Percentiles rank a stretch among this genome's conserved stretches.
phyloP scores from a whole-genome alignment of 176 grass and related monocot species.

The Juncus effusus region DNA sequence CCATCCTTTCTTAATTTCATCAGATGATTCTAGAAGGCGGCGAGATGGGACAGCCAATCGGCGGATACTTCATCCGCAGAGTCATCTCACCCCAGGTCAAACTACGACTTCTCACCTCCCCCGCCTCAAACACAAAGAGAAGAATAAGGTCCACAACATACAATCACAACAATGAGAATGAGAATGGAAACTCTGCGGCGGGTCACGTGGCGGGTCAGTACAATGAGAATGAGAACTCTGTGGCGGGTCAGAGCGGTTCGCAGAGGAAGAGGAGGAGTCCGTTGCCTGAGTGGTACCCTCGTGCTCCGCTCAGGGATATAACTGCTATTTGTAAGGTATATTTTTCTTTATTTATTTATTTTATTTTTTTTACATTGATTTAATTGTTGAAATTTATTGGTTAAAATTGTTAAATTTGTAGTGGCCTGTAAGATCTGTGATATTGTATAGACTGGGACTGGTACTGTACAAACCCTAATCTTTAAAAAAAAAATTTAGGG shows the following conservation, averaged over 20 bases:
- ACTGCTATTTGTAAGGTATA: constrained; percentile 47
- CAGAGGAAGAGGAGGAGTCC: constrained; percentile 49
- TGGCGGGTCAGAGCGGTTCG: constrained; percentile 9
- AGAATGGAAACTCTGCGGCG: constrained; percentile 9
- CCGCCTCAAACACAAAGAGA: background rate
- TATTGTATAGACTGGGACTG: too few species aligned
- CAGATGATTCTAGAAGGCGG: constrained; percentile 36
- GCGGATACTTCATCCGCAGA: constrained; percentile 51
- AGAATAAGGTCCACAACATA: background rate
- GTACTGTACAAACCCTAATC: too few species aligned
- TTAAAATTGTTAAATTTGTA: background rate
- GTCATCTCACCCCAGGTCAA: constrained; percentile 31
- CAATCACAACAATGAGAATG: background rate
- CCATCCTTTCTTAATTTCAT: too few species aligned
- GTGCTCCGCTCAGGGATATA: constrained; percentile 62
- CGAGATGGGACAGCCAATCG: constrained; percentile 37
- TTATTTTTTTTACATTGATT: constrained; percentile 7
- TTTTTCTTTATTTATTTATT: constrained; percentile 14
- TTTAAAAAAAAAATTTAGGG: background rate
- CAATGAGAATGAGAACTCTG: constrained; percentile 31
- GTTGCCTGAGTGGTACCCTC: constrained; percentile 59
- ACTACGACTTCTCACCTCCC: background rate
- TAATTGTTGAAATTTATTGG: constrained; percentile 3
- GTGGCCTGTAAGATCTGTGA: background rate
- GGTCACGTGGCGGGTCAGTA: constrained; percentile 31